phyloP scores from a whole-genome alignment of 1,139 yeast genomes.

The Yamadazyma sp. region DNA sequence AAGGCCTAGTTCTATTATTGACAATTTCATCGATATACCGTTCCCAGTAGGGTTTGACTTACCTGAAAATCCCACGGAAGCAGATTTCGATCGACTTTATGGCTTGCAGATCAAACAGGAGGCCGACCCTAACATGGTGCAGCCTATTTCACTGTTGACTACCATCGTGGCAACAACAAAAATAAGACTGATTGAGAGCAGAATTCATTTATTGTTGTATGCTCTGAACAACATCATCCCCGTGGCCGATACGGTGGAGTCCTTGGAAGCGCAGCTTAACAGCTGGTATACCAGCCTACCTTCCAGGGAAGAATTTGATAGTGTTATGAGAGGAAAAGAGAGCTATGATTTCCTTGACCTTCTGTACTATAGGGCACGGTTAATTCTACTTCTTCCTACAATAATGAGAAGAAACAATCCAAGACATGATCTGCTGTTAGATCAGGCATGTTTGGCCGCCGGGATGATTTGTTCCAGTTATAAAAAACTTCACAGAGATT shows the following conservation, averaged over 20 bases:
- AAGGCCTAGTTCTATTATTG: conserved; percentile 14
- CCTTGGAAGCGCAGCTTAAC: conserved; percentile 11
- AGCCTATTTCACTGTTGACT: conserved; percentile 13
- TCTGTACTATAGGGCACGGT: conserved; percentile 16
- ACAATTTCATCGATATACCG: conserved; percentile 17
- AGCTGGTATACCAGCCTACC: conserved; percentile 13
- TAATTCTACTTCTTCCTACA: conserved; percentile 13
- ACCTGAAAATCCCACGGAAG: conserved; percentile 8
- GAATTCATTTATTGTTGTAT: conserved; percentile 15
- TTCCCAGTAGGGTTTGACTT: conserved; percentile 14
- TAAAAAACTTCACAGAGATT: conserved; percentile 13
- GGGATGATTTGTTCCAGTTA: conserved; percentile 16
- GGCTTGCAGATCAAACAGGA: conserved; percentile 13
- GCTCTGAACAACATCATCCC: conserved; percentile 13
- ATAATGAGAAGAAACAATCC: conserved; percentile 11
- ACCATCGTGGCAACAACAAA: conserved; percentile 13
- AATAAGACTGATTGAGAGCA: conserved; percentile 15
- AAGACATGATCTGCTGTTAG: conserved; percentile 9
- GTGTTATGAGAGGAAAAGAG: conserved; percentile 12
- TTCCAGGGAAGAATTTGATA: conserved; percentile 10
- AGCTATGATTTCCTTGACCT: conserved; percentile 16
- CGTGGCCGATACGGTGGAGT: conserved; percentile 14
- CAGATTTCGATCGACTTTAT: conserved; percentile 10
- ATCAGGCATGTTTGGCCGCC: conserved; percentile 16
- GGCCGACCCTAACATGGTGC: conserved; percentile 5